Percentiles rank a stretch among this genome's conserved stretches.
Conservation (phyloP, 352 stramenopile species). For the Globisporangium barbulae region DNA sequence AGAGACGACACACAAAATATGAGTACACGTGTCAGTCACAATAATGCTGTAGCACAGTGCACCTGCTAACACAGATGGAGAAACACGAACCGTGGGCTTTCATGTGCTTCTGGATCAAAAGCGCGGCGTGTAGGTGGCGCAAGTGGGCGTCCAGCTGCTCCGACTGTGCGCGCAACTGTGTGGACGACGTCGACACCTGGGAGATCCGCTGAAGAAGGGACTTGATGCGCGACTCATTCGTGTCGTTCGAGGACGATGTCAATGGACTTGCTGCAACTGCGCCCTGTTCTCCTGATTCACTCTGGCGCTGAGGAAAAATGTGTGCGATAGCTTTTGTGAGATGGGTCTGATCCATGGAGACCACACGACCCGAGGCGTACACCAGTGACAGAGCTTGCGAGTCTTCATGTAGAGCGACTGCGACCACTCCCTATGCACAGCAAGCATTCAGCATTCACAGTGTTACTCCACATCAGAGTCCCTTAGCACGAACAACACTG, state of each 20-base stretch:
- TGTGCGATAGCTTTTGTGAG: constrained; percentile 21
- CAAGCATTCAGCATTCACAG: neutral
- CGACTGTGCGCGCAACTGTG: constrained; percentile 26
- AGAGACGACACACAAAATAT: neutral
- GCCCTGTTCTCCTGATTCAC: constrained; percentile 2
- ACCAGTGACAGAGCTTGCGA: constrained; percentile 27
- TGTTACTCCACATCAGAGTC: neutral
- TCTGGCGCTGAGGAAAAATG: constrained; percentile 12
- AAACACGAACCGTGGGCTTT: constrained; percentile 11
- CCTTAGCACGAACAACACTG: neutral
- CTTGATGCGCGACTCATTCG: constrained; percentile 28
- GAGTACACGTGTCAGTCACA: neutral
- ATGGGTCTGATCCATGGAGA: constrained; percentile 19
- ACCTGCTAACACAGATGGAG: neutral
- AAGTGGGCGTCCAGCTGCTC: constrained; percentile 37
- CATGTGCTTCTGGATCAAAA: constrained; percentile 34
- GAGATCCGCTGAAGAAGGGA: constrained; percentile 37
- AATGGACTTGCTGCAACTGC: neutral
- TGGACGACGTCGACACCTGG: constrained; percentile 31
- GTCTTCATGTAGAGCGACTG: constrained; percentile 21
- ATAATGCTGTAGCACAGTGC: neutral
- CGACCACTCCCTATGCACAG: constrained; percentile 27
- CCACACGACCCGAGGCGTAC: constrained; percentile 32
- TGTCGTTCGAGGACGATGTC: neutral
- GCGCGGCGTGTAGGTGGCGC: constrained; percentile 35